Evolutionary conservation across 306 rosid genomes (phyloP), one percentile per base, ranked within the genome.

Genomic region (Cicer pinnatifidum): DNA sequence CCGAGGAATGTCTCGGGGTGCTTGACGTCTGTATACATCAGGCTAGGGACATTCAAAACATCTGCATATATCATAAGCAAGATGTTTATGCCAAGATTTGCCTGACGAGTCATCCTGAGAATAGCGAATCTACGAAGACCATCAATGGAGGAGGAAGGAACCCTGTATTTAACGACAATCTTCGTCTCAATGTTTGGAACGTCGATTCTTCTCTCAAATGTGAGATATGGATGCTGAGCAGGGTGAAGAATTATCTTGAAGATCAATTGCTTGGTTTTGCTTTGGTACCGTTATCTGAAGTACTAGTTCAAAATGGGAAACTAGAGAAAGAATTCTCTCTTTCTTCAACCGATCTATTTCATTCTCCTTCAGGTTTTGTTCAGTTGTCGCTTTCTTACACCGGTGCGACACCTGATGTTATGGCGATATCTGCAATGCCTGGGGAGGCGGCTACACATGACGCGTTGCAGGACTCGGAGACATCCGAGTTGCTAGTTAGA

Each of bases 11-110:
- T 69, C 70, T 88, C 40, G 99, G 99, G 62, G 86, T 83, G 76
- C 90, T 92, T 33, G 90, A 89, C 0, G 97, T 95, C 50, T 85
- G 64, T 73, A 85, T 95, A 45, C 97, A 95, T 53, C 90, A 89
- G 39, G 99, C 99, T 7, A 88, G 99, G 80, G 97, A 95, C 76
- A 89, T 95, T 76, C 99, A 91, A 1, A 95, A 92, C 86, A 95
- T 92, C 60, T 95, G 99, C 86, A 95, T 95, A 57, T 95, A 95
- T 85, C 99, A 95, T 82, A 95, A 95, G 83, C 99, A 95, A 87
- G 99, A 95, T 84, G 99, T 95, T 76, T 95, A 92, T 77, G 99
- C 97, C 7, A 95, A 84, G 90, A 81, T 95, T 57, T 95, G 82
- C 78, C 71, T 90, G 39, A 89, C 97, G 1, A 75, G 85, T 73